Conservation (phyloP, 371 early-diverging fungal species). For the Mortierella sp. region DNA sequence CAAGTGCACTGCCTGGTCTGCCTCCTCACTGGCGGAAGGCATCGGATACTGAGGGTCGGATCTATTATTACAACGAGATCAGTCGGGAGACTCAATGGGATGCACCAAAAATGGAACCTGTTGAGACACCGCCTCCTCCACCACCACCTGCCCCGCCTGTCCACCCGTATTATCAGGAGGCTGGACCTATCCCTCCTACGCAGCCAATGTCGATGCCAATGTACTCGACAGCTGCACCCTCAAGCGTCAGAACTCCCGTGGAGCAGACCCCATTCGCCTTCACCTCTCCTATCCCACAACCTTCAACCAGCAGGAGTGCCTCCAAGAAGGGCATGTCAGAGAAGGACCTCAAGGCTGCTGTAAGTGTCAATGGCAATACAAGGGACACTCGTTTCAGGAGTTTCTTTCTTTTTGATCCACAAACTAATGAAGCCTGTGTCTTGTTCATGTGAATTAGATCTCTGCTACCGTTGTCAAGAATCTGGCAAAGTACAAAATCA, state of each 20-base stretch:
- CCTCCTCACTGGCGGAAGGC: slow-evolving; percentile 58
- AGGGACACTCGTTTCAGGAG: too few species aligned
- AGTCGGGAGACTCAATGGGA: slow-evolving; percentile 60
- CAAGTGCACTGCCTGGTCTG: slow-evolving; percentile 32
- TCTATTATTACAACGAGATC: slow-evolving; percentile 58
- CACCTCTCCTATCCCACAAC: slow-evolving; percentile 22
- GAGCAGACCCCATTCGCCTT: slow-evolving; percentile 32
- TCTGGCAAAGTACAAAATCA: slow-evolving; percentile 73
- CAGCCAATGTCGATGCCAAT: slow-evolving; percentile 7
- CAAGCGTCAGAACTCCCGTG: slow-evolving; percentile 58
- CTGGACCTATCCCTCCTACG: neutral
- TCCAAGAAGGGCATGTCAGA: slow-evolving; percentile 60
- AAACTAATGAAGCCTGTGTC: neutral
- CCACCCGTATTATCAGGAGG: neutral
- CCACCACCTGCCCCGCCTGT: slow-evolving; percentile 4
- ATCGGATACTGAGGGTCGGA: slow-evolving; percentile 52
- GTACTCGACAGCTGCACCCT: neutral
- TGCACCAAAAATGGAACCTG: slow-evolving; percentile 40
- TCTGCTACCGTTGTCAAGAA: slow-evolving; percentile 72
- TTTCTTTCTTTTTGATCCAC: neutral
- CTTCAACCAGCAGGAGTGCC: slow-evolving; percentile 10
- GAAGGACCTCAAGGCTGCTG: slow-evolving; percentile 65
- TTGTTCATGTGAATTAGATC: slow-evolving; percentile 56
- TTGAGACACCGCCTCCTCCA: slow-evolving; percentile 18
- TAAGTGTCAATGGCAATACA: slow-evolving; percentile 18